A percentile compares a stretch with the other conserved stretches of the same genome.
These are phyloP conservation scores for Coniochaeta prunicola DNA, from an alignment of 2,329 filamentous ascomycete species.

Conservation along the genomic window DNA sequence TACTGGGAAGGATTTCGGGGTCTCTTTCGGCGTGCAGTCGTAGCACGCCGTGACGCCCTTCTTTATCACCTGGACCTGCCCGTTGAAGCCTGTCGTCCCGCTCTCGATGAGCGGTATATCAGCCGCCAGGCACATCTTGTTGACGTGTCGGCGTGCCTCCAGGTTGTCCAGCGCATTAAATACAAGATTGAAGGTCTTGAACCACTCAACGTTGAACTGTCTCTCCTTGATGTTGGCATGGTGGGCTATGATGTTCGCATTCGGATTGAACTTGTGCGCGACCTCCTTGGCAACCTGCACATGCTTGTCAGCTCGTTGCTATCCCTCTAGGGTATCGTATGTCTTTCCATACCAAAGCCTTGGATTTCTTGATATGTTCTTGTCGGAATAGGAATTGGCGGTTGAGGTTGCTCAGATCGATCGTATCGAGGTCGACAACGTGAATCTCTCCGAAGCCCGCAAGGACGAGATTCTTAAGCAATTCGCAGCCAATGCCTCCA, in stretches of 20 bases:
- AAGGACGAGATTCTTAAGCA: constrained; percentile 92
- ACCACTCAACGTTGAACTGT: constrained; percentile 84
- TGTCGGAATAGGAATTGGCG: constrained; percentile 94
- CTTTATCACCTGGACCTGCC: constrained; percentile 94
- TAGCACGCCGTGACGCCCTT: constrained; percentile 92
- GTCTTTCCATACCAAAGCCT: constrained; percentile 64
- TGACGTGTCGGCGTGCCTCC: constrained; percentile 88
- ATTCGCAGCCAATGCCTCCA: constrained; percentile 93
- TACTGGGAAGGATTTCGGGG: constrained; percentile 88
- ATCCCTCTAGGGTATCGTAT: not conserved
- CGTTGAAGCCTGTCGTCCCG: constrained; percentile 95
- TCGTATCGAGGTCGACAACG: constrained; percentile 95
- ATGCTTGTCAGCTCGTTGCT: constrained; percentile 5
- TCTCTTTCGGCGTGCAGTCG: constrained; percentile 84
- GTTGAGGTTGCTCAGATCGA: constrained; percentile 95
- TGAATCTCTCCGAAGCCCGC: constrained; percentile 89
- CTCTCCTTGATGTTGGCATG: constrained; percentile 93
- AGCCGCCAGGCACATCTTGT: constrained; percentile 92
- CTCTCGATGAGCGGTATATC: constrained; percentile 90
- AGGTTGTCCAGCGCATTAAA: constrained; percentile 98
- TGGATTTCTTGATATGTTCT: constrained; percentile 96
- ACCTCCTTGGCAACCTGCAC: constrained; percentile 85
- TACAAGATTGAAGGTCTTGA: constrained; percentile 71
- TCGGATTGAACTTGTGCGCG: constrained; percentile 83
- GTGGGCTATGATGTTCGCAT: constrained; percentile 77